Base-by-base conservation (phyloP, 805 yeast genomes). In the Scheffersomyces stipitis region DNA sequence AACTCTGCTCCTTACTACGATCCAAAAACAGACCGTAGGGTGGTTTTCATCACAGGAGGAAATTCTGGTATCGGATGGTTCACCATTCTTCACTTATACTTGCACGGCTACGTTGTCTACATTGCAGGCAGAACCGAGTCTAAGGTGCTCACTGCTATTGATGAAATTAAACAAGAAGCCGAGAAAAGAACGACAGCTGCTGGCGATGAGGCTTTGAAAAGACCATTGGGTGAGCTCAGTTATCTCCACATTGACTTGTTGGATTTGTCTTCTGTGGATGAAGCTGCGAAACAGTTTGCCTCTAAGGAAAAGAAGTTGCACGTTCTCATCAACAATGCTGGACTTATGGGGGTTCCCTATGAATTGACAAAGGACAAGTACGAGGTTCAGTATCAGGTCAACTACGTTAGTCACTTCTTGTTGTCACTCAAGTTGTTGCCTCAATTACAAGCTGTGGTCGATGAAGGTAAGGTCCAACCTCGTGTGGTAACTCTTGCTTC, bases 201-300 rank as follows among this genome's bases (percentile, higher is more conserved):
- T n/a, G n/a, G n/a, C n/a, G n/a, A n/a, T n/a, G n/a, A n/a, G n/a
- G n/a, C n/a, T n/a, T 24, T 4, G 42, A 27, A 3, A 13, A 34
- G 6, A 31, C 33, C 13, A 12, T 18, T 75, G 15, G 89, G 90
- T 0, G 72, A 71, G 34, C 55, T 84, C 15, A 61, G 66, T 36
- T 75, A 64, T 41, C 44, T 83, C 9, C 75, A 78, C 35, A 49
- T 79, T 37, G 90, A 85, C 55, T 61, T 85, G 38, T 48, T 75
- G 17, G 75, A 52, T 41, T 44, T 63, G 13, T 34, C 38, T 5
- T 48, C 60, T 1, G 57, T 62, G n/a, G 54, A 39, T 8, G 37
- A 33, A 6, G 65, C 64, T 2, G 67, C 60, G 5, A 42, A 47
- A 3, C 46, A 40, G 6, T 60, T 66, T 31, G 22, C 30, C 9